phyloP scores from a whole-genome alignment of 2,329 filamentous ascomycete species.

The Colletotrichum godetiae region DNA sequence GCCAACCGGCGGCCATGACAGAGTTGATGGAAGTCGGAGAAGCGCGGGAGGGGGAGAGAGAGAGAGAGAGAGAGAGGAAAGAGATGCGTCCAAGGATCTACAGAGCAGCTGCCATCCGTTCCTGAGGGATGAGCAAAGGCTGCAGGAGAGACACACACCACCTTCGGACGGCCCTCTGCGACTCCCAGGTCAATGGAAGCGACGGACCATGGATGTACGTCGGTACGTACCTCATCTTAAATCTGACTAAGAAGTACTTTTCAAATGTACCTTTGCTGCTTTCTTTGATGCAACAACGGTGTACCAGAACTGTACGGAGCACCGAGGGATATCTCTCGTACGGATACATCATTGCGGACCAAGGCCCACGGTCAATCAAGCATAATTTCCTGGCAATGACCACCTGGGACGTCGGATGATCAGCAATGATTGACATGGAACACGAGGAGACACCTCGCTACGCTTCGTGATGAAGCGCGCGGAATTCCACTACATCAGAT shows the following conservation, averaged over 20 bases:
- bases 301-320: background rate
- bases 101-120: background rate
- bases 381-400: constrained; percentile 15
- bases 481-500: constrained; percentile 13
- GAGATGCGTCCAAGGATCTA: background rate
- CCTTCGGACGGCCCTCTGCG: background rate
- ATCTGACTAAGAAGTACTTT: background rate
- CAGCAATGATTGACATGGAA: constrained; percentile 10
- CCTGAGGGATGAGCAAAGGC: background rate
- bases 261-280: too few species aligned
- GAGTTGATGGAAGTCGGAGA: background rate
- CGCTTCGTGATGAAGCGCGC: background rate
- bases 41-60: too few species aligned
- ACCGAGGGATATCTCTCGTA: background rate
- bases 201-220: background rate
- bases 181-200: background rate
- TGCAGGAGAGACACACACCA: background rate
- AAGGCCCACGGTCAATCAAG: constrained; percentile 7
- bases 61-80: background rate
- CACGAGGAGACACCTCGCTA: background rate
- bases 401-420: constrained; percentile 1
- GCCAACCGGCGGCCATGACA: background rate
- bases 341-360: constrained; percentile 17
- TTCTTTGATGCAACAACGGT: too few species aligned
- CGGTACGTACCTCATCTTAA: background rate